phyloP scores from a whole-genome alignment of 169 alveolate genomes.

The Plasmodium coatneyi region DNA sequence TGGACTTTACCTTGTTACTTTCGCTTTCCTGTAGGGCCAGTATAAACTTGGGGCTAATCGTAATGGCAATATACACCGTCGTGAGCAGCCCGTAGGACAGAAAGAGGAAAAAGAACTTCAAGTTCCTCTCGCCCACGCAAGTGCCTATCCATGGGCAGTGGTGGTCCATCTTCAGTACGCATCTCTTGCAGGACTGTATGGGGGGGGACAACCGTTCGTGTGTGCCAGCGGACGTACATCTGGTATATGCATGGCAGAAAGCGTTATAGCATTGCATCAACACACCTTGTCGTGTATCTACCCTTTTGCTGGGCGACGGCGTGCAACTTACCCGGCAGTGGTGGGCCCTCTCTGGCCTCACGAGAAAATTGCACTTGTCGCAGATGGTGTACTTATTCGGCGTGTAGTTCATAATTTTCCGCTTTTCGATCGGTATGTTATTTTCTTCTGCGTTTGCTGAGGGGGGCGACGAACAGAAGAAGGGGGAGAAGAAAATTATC shows the following conservation, averaged over 20 bases:
- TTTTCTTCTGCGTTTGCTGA: slow-evolving; percentile 61
- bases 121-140: slow-evolving; percentile 66
- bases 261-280: not conserved
- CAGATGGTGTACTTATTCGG: slow-evolving; percentile 63
- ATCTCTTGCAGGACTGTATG: slow-evolving; percentile 26
- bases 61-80: slow-evolving; percentile 17
- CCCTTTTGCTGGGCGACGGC: not conserved
- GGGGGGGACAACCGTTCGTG: too few species aligned
- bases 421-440: slow-evolving; percentile 35
- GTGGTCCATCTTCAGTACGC: slow-evolving; percentile 67
- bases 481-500: too few species aligned
- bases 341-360: slow-evolving; percentile 69
- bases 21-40: slow-evolving; percentile 22
- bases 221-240: not conserved
- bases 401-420: slow-evolving; percentile 48
- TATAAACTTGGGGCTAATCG: slow-evolving; percentile 40
- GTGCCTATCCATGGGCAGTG: slow-evolving; percentile 76
- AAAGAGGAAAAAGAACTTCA: slow-evolving; percentile 47
- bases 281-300: not conserved
- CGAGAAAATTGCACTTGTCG: slow-evolving; percentile 53
- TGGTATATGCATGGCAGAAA: not conserved
- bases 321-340: slow-evolving; percentile 51
- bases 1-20: slow-evolving; percentile 2
- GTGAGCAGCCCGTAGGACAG: slow-evolving; percentile 31
- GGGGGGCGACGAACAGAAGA: not conserved